These are phyloP conservation scores for Backusella australiensis DNA, from an alignment of 192 early-diverging fungal genomes.

Conservation along the genomic window DNA sequence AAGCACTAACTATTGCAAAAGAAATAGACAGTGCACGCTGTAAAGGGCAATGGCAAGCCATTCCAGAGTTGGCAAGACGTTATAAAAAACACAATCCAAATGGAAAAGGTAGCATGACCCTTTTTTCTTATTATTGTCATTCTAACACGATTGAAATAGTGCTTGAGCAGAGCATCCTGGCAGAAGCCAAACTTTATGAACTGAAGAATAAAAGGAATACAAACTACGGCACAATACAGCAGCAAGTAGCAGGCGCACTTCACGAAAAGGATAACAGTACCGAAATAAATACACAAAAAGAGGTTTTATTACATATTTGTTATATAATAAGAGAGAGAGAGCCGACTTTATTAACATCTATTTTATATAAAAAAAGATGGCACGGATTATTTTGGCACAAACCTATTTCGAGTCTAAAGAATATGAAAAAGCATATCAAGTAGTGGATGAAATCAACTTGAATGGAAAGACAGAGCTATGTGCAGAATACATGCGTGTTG, in stretches of 20 bases:
- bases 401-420: conserved; percentile 51
- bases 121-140: no score
- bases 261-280: background rate
- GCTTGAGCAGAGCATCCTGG: conserved; percentile 40
- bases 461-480: conserved; percentile 23
- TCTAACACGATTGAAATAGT: conserved; percentile 18
- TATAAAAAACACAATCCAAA: conserved; percentile 55
- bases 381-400: conserved; percentile 54
- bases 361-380: conserved; percentile 27
- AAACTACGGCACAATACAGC: conserved; percentile 12
- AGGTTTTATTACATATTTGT: conserved; percentile 1
- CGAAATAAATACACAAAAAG: background rate
- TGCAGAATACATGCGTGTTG: conserved; percentile 55
- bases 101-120: conserved; percentile 42
- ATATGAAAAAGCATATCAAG: conserved; percentile 41
- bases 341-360: background rate
- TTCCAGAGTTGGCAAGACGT: conserved; percentile 52
- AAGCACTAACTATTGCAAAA: conserved; percentile 41
- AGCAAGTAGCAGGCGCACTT: conserved; percentile 19
- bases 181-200: conserved; percentile 33
- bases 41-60: conserved; percentile 44
- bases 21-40: conserved; percentile 42
- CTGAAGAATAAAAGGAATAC: background rate
- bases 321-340: background rate
- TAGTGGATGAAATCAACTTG: conserved; percentile 24